Conservation (phyloP, 345 rosid genomes). For the Triadica sebifera region DNA sequence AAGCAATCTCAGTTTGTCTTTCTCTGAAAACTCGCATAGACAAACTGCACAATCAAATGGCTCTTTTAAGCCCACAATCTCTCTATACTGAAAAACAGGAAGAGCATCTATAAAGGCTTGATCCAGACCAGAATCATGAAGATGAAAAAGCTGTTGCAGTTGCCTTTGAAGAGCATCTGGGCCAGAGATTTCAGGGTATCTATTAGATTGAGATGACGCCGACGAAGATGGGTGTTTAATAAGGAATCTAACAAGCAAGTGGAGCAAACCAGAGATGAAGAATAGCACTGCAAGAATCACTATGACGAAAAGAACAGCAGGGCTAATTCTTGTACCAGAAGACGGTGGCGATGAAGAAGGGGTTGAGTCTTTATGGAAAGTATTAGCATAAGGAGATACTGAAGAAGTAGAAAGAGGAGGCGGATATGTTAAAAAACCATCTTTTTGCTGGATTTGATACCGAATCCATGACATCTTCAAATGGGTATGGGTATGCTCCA, state of each 20-base stretch:
- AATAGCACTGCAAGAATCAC: slow-evolving; percentile 31
- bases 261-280: slow-evolving; percentile 32
- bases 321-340: slow-evolving; percentile 29
- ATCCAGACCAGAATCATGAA: slow-evolving; percentile 33
- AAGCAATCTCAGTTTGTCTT: slow-evolving; percentile 30
- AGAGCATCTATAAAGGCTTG: slow-evolving; percentile 32
- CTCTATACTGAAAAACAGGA: slow-evolving; percentile 27
- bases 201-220: slow-evolving; percentile 15
- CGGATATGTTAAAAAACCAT: slow-evolving; percentile 19
- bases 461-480: slow-evolving; percentile 27
- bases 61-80: slow-evolving; percentile 22
- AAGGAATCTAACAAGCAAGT: slow-evolving; percentile 33
- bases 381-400: slow-evolving; percentile 7
- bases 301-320: slow-evolving; percentile 30
- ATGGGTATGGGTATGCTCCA: slow-evolving; percentile 24
- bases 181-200: slow-evolving; percentile 19
- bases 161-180: slow-evolving; percentile 28
- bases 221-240: slow-evolving; percentile 25
- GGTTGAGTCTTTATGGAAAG: slow-evolving; percentile 16
- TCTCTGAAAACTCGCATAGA: slow-evolving; percentile 26
- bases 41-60: slow-evolving; percentile 34
- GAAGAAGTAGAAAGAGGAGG: slow-evolving; percentile 21
- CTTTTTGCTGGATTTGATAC: slow-evolving; percentile 16
- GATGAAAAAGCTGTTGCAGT: slow-evolving; percentile 32
- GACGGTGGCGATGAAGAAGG: slow-evolving; percentile 15